Evolutionary conservation across 1,139 yeast genomes (phyloP).

Genomic region (Geotrichum macrosporum): DNA sequence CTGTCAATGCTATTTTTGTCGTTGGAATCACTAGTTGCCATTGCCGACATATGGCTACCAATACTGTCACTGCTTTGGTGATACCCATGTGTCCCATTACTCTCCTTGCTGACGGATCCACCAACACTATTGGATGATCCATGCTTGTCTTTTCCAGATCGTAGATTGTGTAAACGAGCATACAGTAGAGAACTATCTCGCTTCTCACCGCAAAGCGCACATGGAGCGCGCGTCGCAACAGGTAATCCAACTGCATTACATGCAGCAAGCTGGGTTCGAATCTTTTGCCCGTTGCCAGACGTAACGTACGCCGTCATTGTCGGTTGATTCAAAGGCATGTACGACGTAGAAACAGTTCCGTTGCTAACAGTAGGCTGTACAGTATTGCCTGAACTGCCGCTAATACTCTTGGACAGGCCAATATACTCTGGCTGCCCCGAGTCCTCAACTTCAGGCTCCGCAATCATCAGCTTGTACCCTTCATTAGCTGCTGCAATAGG

Average conservation of each 20-base stretch:
- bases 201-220: conserved; percentile 78
- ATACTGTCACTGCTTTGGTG: conserved; percentile 5
- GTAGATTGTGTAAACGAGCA: conserved; percentile 69
- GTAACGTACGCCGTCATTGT: conserved; percentile 1
- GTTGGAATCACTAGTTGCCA: neutral
- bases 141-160: conserved; percentile 33
- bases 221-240: conserved; percentile 67
- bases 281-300: conserved; percentile 5
- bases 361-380: neutral
- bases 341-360: neutral
- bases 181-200: conserved; percentile 68
- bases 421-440: conserved; percentile 16
- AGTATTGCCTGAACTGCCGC: conserved; percentile 4
- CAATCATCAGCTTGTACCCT: conserved; percentile 29
- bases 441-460: conserved; percentile 17
- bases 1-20: conserved; percentile 14
- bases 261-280: conserved; percentile 7
- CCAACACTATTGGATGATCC: neutral
- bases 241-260: conserved; percentile 47
- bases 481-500: conserved; percentile 86
- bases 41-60: conserved; percentile 6
- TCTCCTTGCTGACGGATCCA: neutral
- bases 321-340: conserved; percentile 5
- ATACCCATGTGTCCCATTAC: conserved; percentile 1
- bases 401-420: conserved; percentile 2